Conservation (phyloP, 2,329 filamentous ascomycete species). For the Paracoccidioides lutzii region DNA sequence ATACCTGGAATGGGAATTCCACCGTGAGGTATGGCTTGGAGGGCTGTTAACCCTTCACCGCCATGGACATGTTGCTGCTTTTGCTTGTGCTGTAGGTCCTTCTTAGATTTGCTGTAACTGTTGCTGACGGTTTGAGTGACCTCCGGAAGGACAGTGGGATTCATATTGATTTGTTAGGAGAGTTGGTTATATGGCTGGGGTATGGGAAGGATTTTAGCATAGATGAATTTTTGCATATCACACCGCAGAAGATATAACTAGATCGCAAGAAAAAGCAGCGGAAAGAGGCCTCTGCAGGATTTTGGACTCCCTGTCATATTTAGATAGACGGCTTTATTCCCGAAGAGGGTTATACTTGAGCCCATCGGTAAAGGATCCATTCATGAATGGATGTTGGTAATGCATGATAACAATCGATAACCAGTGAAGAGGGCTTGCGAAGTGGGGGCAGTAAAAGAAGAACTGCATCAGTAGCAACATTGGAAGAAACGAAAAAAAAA, state of each 20-base stretch:
- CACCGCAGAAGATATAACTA: no score
- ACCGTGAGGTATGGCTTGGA: slow-evolving; percentile 17
- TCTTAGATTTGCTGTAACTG: slow-evolving; percentile 4
- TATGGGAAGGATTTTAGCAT: not conserved
- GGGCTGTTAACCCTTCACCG: slow-evolving; percentile 14
- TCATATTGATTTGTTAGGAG: not conserved
- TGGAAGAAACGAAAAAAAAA: no score
- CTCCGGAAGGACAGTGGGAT: slow-evolving; percentile 7
- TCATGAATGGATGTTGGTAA: no score
- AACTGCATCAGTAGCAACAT: no score
- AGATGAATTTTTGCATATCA: no score
- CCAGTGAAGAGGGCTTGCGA: not conserved
- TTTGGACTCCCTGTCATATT: no score
- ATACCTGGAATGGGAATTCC: slow-evolving; percentile 9
- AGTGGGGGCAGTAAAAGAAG: not conserved
- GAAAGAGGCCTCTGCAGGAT: no score
- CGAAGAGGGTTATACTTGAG: no score
- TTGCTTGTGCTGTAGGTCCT: slow-evolving; percentile 5
- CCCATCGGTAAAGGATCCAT: no score
- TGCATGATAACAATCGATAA: no score
- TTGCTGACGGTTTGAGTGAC: not conserved
- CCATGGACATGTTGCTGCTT: slow-evolving; percentile 14
- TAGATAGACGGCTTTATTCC: no score
- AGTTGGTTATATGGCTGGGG: not conserved
- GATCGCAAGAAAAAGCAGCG: no score